A percentile compares a stretch with the other conserved stretches of the same genome.
These are phyloP conservation scores for Amanita rubescens DNA, from an alignment of 768 basidiomycete genomes.

Conservation along the genomic window DNA sequence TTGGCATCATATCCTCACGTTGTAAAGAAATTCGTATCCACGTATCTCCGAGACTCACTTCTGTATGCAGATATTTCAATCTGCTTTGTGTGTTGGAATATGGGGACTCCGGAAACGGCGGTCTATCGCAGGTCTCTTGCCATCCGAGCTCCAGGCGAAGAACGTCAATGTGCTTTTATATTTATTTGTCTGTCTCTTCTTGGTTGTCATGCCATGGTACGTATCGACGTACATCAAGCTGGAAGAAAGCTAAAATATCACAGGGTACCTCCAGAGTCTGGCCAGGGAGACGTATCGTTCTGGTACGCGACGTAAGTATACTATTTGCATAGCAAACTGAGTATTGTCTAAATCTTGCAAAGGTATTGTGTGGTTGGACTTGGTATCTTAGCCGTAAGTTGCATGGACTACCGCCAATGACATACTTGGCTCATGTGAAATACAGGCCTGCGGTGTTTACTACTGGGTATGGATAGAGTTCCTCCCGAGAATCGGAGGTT, in stretches of 20 bases:
- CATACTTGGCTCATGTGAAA: neutral
- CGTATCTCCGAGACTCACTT: conserved; percentile 18
- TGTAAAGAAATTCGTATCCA: conserved; percentile 15
- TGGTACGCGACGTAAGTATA: conserved; percentile 30
- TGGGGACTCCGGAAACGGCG: conserved; percentile 25
- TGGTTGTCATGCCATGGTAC: conserved; percentile 27
- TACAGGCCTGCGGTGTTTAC: conserved; percentile 26
- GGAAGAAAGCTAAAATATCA: neutral
- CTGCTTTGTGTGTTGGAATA: conserved; percentile 21
- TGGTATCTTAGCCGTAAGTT: conserved; percentile 19
- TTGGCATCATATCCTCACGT: conserved; percentile 32
- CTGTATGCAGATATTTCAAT: conserved; percentile 22
- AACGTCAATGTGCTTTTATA: conserved; percentile 19
- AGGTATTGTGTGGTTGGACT: conserved; percentile 27
- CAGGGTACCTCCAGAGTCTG: conserved; percentile 30
- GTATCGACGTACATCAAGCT: neutral
- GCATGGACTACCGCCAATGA: neutral
- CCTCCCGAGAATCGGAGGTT: conserved; percentile 35
- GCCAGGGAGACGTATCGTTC: conserved; percentile 30
- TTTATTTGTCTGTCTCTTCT: conserved; percentile 20
- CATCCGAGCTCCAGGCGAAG: conserved; percentile 19
- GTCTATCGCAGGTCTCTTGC: conserved; percentile 13
- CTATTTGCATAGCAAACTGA: too few relatives aligned
- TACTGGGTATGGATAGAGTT: conserved; percentile 37
- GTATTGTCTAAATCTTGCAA: too few relatives aligned